phyloP scores from a whole-genome alignment of 176 grass and related monocot genomes.

The Triticum timopheevii region DNA sequence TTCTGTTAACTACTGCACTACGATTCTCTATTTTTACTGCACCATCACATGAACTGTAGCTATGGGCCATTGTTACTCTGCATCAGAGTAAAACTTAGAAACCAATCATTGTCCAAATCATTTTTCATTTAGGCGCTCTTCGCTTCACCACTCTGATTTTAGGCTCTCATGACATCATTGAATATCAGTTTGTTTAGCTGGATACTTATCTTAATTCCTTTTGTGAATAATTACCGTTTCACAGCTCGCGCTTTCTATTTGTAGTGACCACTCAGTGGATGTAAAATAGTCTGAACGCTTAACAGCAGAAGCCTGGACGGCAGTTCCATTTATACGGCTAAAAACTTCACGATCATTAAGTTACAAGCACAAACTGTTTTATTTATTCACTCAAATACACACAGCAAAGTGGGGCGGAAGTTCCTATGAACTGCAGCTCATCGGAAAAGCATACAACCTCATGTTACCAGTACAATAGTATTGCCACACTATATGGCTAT shows the following conservation, averaged over 20 bases:
- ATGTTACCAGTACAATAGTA: constrained; percentile 13
- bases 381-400: constrained; percentile 27
- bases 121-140: not conserved
- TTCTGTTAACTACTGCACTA: not conserved
- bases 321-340: not conserved
- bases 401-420: not conserved
- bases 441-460: constrained; percentile 7
- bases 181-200: not conserved
- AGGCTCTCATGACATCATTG: not conserved
- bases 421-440: not conserved
- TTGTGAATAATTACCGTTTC: not conserved
- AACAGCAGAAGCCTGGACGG: not conserved
- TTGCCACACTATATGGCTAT: not conserved
- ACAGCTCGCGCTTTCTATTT: not conserved
- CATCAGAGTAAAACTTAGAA: not conserved
- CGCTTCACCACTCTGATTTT: not conserved
- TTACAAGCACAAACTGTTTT: constrained; percentile 6
- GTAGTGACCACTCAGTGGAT: not conserved
- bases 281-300: not conserved
- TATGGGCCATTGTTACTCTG: not conserved
- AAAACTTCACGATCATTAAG: not conserved
- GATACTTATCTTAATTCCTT: not conserved
- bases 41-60: not conserved
- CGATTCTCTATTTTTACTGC: not conserved
- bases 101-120: not conserved